Conservation (phyloP, 768 basidiomycete genomes). For the Filobasidium wieringae region DNA sequence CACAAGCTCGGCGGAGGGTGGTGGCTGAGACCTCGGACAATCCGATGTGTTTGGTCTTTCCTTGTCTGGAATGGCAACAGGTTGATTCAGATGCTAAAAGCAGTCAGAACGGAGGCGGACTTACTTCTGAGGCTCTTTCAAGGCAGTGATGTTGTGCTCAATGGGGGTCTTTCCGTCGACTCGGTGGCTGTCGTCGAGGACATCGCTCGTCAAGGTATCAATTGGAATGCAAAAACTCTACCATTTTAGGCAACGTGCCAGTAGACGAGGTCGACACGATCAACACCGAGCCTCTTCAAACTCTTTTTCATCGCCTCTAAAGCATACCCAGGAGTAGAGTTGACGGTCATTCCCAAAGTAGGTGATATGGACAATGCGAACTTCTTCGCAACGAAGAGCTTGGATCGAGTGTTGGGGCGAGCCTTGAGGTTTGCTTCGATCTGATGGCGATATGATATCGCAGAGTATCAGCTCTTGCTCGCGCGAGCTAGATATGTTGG, state of each 20-base stretch:
- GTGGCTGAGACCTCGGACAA: constrained; percentile 47
- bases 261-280: constrained; percentile 20
- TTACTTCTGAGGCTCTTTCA: constrained; percentile 18
- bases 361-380: constrained; percentile 31
- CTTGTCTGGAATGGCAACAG: constrained; percentile 28
- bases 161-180: constrained; percentile 24
- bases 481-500: constrained; percentile 25
- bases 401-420: too few relatives aligned
- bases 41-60: constrained; percentile 48
- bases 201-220: not conserved
- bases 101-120: not conserved
- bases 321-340: constrained; percentile 16
- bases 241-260: not conserved
- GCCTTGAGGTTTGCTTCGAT: too few relatives aligned
- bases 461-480: constrained; percentile 40
- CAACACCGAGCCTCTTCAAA: constrained; percentile 14
- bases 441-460: too few relatives aligned
- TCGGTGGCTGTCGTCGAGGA: constrained; percentile 23
- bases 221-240: too few relatives aligned
- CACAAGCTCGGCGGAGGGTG: constrained; percentile 46
- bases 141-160: constrained; percentile 19
- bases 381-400: constrained; percentile 58
- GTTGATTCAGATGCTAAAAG: not conserved
- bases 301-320: constrained; percentile 13
- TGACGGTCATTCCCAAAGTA: not conserved